Conservation (phyloP, 805 yeast species). For the Blastobotrys terrestris region DNA sequence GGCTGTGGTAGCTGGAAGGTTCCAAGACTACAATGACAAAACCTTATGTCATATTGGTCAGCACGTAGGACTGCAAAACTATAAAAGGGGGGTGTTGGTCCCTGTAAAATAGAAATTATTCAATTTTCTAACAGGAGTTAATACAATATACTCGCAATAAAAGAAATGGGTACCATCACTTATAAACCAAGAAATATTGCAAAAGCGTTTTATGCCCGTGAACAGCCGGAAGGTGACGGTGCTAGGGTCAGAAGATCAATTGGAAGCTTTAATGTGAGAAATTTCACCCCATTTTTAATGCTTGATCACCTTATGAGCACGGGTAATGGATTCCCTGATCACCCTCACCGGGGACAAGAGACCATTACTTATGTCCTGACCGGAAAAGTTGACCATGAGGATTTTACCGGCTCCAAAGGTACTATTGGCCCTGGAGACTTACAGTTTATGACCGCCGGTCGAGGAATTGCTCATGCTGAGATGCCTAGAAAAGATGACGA, state of each 20-base stretch:
- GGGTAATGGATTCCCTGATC: conserved; percentile 73
- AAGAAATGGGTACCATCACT: neutral
- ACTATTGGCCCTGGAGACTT: conserved; percentile 71
- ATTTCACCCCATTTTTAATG: conserved; percentile 75
- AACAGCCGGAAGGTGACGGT: conserved; percentile 80
- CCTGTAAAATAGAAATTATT: neutral
- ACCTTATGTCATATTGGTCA: neutral
- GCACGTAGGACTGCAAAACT: neutral
- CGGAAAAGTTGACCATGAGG: conserved; percentile 73
- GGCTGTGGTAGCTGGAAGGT: neutral
- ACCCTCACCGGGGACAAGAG: conserved; percentile 78
- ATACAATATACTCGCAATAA: neutral
- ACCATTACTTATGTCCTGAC: conserved; percentile 59
- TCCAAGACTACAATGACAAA: neutral
- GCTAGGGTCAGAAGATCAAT: conserved; percentile 76
- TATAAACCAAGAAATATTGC: conserved; percentile 39
- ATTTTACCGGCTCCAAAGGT: conserved; percentile 79
- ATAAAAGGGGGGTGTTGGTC: neutral
- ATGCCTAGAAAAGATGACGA: conserved; percentile 61
- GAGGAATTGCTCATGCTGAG: conserved; percentile 78
- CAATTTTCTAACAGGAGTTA: neutral
- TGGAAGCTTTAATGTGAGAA: conserved; percentile 59
- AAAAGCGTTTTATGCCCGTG: conserved; percentile 49
- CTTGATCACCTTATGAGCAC: conserved; percentile 69
- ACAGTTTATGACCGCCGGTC: conserved; percentile 91